phyloP scores from a whole-genome alignment of 768 basidiomycete genomes.

The Tremella yokohamensis region DNA sequence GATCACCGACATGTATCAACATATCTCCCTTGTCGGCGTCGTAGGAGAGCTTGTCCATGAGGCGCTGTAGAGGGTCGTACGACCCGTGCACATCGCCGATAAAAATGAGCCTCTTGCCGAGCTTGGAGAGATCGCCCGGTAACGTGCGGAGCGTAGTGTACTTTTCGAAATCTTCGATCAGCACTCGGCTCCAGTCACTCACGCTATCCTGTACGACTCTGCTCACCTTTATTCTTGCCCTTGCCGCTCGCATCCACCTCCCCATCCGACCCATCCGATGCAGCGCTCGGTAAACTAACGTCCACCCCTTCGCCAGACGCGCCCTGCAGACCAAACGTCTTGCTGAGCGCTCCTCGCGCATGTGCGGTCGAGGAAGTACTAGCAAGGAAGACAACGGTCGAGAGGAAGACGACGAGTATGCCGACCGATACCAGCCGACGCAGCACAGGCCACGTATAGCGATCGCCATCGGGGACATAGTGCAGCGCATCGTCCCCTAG shows the following conservation, averaged over 20 bases:
- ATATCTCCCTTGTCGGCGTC: conserved; percentile 58
- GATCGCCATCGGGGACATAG: background rate
- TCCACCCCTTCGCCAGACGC: background rate
- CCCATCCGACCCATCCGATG: too few relatives aligned
- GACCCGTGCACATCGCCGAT: conserved; percentile 89
- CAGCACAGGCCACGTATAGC: conserved; percentile 12
- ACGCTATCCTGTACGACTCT: background rate
- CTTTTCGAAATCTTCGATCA: conserved; percentile 43
- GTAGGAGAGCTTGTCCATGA: conserved; percentile 65
- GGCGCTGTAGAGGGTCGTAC: conserved; percentile 60
- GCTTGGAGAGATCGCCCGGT: conserved; percentile 26
- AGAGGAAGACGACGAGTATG: conserved; percentile 29
- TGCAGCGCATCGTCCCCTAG: background rate
- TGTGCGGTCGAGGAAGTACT: conserved; percentile 5
- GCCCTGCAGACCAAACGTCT: background rate
- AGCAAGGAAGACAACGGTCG: conserved; percentile 22
- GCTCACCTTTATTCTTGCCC: background rate
- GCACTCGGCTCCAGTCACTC: conserved; percentile 3
- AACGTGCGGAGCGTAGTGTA: conserved; percentile 47
- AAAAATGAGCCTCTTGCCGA: conserved; percentile 61
- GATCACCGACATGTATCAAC: conserved; percentile 79
- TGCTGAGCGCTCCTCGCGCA: background rate
- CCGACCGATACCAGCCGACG: conserved; percentile 22
- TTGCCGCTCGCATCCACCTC: background rate
- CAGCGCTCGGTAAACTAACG: background rate